phyloP scores from a whole-genome alignment of 371 early-diverging fungal species.

The Catenaria anguillulae region DNA sequence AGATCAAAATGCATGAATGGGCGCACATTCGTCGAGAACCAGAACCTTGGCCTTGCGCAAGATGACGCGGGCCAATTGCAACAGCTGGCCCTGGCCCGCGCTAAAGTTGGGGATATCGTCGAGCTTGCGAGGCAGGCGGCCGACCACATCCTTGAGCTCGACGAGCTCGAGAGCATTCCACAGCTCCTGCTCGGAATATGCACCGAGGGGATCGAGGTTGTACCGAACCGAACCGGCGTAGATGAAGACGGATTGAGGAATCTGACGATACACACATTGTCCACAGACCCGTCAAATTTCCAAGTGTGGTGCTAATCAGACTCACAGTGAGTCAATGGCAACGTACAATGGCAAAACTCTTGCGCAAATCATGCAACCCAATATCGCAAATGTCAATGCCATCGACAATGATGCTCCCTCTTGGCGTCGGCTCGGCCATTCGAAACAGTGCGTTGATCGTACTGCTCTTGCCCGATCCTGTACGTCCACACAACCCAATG shows the following conservation, averaged over 20 bases:
- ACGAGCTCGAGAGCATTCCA: constrained; percentile 68
- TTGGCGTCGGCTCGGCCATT: constrained; percentile 62
- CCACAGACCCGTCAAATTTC: constrained; percentile 12
- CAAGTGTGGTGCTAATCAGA: constrained; percentile 86
- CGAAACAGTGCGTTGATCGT: constrained; percentile 82
- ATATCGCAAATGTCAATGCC: constrained; percentile 65
- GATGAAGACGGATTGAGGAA: constrained; percentile 90
- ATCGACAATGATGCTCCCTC: constrained; percentile 50
- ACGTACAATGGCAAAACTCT: constrained; percentile 74
- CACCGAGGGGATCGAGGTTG: constrained; percentile 69
- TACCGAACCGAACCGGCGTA: constrained; percentile 46
- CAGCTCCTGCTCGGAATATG: constrained; percentile 51
- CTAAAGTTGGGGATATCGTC: constrained; percentile 27
- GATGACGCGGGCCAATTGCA: constrained; percentile 31
- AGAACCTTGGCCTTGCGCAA: constrained; percentile 22
- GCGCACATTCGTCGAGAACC: constrained; percentile 36
- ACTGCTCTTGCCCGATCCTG: constrained; percentile 47
- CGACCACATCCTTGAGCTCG: constrained; percentile 38
- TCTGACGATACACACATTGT: constrained; percentile 13
- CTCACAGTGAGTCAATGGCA: no score
- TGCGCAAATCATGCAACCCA: constrained; percentile 60
- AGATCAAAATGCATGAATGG: constrained; percentile 14
- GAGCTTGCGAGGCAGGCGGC: neutral
- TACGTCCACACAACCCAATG: constrained; percentile 79
- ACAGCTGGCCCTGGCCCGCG: constrained; percentile 53